Percentiles rank a stretch among this genome's conserved stretches.
Conservation (phyloP, 306 rosid species). For the Fragaria ananassa region DNA sequence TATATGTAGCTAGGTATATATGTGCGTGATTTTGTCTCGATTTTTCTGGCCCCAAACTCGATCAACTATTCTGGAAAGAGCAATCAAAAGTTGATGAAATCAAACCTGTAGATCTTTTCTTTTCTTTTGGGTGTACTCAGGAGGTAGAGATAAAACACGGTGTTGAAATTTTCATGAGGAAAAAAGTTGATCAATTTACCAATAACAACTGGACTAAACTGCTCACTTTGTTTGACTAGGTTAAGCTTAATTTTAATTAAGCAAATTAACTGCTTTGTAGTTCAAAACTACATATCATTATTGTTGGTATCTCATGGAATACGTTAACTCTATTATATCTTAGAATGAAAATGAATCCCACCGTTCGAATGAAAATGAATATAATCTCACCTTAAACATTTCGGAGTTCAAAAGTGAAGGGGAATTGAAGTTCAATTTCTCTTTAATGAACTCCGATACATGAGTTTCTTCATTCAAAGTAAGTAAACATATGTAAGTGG, state of each 20-base stretch:
- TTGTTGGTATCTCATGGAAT: no score
- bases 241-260: neutral
- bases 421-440: no score
- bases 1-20: neutral
- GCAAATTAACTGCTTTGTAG: neutral
- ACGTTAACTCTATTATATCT: no score
- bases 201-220: neutral
- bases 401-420: no score
- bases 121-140: neutral
- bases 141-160: neutral
- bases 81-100: neutral
- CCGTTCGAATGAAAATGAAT: no score
- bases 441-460: no score
- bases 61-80: neutral
- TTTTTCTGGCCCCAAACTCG: neutral
- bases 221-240: neutral
- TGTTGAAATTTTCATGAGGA: neutral
- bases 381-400: no score
- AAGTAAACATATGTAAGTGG: no score
- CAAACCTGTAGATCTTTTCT: neutral
- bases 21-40: neutral
- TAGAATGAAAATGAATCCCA: no score
- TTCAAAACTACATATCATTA: no score
- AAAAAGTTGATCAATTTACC: neutral
- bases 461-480: no score